Percentiles rank a stretch among this genome's conserved stretches.
Evolutionary conservation across 139 green algal genomes (phyloP).

Genomic region (Penium margaritaceum): DNA sequence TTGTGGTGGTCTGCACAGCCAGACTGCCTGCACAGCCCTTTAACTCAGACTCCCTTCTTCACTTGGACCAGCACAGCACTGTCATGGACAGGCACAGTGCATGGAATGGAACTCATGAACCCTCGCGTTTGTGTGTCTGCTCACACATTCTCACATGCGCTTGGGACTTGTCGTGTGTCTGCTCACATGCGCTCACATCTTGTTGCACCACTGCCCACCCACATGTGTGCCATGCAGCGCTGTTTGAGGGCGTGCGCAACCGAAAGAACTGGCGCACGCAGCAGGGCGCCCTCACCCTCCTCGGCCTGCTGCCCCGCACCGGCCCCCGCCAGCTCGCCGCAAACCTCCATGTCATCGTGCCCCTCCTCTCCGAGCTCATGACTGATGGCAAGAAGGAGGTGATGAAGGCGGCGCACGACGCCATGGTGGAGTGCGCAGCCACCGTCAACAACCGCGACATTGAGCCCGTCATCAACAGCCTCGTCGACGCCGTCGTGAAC

Average conservation of each 20-base stretch:
- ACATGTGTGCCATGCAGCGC: too few relatives aligned
- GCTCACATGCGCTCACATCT: too few relatives aligned
- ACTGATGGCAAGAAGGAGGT: constrained; percentile 34
- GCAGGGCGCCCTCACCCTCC: constrained; percentile 16
- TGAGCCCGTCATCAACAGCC: constrained; percentile 36
- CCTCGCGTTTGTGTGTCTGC: too few relatives aligned
- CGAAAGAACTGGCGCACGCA: constrained; percentile 34
- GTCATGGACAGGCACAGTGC: too few relatives aligned
- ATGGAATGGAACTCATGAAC: too few relatives aligned
- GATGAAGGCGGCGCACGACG: constrained; percentile 23
- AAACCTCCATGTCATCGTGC: constrained; percentile 23
- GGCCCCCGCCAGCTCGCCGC: constrained; percentile 21
- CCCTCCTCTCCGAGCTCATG: constrained; percentile 22
- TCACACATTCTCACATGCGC: too few relatives aligned
- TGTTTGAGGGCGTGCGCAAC: constrained; percentile 23
- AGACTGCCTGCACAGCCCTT: too few relatives aligned
- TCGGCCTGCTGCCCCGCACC: constrained; percentile 9
- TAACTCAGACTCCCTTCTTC: too few relatives aligned
- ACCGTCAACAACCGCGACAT: constrained; percentile 49
- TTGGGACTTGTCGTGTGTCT: too few relatives aligned
- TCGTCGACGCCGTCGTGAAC: constrained; percentile 38
- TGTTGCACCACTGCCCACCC: too few relatives aligned
- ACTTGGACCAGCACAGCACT: too few relatives aligned
- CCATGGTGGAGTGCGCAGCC: constrained; percentile 14
- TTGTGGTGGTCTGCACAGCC: too few relatives aligned